These are phyloP conservation scores for Juncus inflexus DNA, from an alignment of 176 grass and related monocot species.

Conservation along the genomic window DNA sequence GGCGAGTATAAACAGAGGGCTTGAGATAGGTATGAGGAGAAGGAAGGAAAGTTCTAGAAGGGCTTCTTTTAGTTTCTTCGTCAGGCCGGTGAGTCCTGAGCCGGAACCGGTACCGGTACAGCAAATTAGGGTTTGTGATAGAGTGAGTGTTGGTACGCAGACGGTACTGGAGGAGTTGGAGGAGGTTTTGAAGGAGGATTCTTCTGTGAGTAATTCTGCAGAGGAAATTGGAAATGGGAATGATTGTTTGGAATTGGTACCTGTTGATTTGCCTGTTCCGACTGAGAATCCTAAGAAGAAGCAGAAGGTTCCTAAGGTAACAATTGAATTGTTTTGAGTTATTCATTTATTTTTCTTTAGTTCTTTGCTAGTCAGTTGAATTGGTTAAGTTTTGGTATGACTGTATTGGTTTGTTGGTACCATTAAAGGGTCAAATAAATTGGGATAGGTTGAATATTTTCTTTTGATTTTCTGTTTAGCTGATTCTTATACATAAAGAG, in stretches of 20 bases:
- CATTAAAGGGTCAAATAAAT: too few species aligned
- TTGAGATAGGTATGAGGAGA: constrained; percentile 48
- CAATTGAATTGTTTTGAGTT: constrained; percentile 14
- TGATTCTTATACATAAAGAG: too few species aligned
- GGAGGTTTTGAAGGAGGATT: constrained; percentile 39
- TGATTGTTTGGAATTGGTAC: constrained; percentile 50
- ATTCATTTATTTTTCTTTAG: background rate
- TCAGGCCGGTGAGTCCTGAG: constrained; percentile 57
- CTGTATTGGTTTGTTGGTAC: too few species aligned
- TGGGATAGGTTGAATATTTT: too few species aligned
- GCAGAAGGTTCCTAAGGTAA: constrained; percentile 59
- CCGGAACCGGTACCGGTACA: constrained; percentile 20
- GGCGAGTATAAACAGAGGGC: constrained; percentile 78
- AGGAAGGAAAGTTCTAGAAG: constrained; percentile 56
- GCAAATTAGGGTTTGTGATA: constrained; percentile 30
- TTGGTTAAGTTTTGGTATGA: too few species aligned
- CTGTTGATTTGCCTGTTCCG: constrained; percentile 37
- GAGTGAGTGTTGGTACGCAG: constrained; percentile 74
- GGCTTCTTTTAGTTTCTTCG: constrained; percentile 68
- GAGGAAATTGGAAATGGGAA: constrained; percentile 26
- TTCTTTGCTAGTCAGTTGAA: too few species aligned
- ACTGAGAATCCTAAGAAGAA: constrained; percentile 50
- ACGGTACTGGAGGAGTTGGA: constrained; percentile 57
- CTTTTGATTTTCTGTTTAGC: too few species aligned
- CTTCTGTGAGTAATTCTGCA: constrained; percentile 30